Evolutionary conservation across 177 flowering plant species (phyloP).

Genomic region (Vitis hybrid): DNA sequence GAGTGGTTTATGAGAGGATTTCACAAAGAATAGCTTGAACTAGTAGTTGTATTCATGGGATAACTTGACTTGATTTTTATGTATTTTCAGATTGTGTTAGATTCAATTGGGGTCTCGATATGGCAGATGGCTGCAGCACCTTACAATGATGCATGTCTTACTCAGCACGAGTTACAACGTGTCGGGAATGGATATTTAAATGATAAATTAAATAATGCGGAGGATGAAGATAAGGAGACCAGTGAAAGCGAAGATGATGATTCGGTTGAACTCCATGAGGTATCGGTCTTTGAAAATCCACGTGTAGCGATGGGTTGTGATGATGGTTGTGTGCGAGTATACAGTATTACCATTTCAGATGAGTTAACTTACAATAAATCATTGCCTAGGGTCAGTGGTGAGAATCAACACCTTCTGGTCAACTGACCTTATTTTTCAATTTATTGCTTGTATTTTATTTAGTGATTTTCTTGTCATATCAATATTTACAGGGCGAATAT

Average conservation of each 20-base stretch:
- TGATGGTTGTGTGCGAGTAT: constrained; percentile 89
- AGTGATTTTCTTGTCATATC: not conserved
- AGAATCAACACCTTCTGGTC: constrained; percentile 38
- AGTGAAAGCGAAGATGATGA: constrained; percentile 63
- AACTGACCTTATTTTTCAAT: constrained; percentile 1
- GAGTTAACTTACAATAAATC: constrained; percentile 56
- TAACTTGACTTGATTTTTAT: not conserved
- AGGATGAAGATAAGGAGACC: constrained; percentile 30
- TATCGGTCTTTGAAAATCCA: constrained; percentile 26
- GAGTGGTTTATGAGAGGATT: no score
- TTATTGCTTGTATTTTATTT: not conserved
- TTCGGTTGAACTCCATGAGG: constrained; percentile 35
- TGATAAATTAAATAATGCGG: constrained; percentile 18
- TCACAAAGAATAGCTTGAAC: no score
- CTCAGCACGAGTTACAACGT: constrained; percentile 17
- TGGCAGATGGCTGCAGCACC: constrained; percentile 97
- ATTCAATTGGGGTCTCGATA: constrained; percentile 78
- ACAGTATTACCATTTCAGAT: constrained; percentile 50
- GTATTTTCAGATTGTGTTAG: constrained; percentile 63
- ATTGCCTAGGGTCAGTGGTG: constrained; percentile 94
- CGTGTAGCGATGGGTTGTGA: constrained; percentile 81
- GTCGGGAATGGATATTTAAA: constrained; percentile 56
- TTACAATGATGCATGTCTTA: constrained; percentile 11
- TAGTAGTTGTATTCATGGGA: no score
- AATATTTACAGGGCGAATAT: constrained; percentile 58